Evolutionary conservation across 148 eudicot species (phyloP).

Genomic region (Camellia granthamiana): DNA sequence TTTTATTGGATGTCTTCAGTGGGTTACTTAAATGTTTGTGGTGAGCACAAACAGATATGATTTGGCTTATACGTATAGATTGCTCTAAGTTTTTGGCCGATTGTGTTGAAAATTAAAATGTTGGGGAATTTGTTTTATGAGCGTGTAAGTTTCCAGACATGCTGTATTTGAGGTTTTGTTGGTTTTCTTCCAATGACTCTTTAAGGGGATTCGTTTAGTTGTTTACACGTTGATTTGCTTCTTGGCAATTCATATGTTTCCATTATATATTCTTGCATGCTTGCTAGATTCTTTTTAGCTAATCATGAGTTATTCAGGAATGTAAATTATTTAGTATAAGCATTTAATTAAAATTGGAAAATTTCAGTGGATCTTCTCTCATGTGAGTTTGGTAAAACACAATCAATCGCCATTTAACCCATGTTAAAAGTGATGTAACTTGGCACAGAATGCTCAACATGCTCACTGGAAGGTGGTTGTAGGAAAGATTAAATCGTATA

Average conservation of each 20-base stretch:
- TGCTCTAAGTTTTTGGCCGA: not conserved
- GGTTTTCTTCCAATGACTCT: not conserved
- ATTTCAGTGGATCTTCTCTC: not conserved
- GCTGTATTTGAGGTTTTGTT: not conserved
- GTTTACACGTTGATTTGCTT: not conserved
- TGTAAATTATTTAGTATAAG: not conserved
- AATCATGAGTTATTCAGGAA: not conserved
- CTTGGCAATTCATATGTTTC: not conserved
- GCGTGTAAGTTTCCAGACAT: not conserved
- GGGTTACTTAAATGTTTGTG: not conserved
- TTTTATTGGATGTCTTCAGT: not conserved
- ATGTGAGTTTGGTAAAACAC: not conserved
- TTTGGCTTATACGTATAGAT: not conserved
- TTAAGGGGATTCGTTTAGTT: not conserved
- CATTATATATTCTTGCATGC: not conserved
- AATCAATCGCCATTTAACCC: not conserved
- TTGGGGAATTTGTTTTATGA: not conserved
- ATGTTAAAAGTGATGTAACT: not conserved
- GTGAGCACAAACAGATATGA: not conserved
- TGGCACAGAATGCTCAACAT: not conserved
- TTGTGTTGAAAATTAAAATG: not conserved
- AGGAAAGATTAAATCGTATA: not conserved
- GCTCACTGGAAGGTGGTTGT: not conserved
- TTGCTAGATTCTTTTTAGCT: not conserved
- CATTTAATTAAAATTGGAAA: not conserved